These are phyloP conservation scores for Elsinoe arachidis DNA, from an alignment of 2,329 filamentous ascomycete genomes.

Conservation along the genomic window DNA sequence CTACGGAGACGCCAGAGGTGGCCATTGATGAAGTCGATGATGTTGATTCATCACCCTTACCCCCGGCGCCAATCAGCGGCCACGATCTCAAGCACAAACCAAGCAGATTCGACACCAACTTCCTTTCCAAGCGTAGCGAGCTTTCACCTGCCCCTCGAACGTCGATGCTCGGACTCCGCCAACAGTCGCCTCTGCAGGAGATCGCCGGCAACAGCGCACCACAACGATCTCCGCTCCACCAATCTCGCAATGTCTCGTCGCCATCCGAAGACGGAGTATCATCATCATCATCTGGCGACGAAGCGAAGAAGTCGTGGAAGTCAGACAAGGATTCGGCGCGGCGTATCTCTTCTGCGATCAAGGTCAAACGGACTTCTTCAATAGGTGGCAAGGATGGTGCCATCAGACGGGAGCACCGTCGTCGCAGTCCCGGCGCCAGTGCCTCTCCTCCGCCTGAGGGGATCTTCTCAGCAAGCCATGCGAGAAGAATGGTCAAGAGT, in stretches of 20 bases:
- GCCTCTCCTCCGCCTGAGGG: slow-evolving; percentile 46
- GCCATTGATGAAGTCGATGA: slow-evolving; percentile 16
- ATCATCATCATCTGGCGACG: slow-evolving; percentile 21
- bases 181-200: slow-evolving; percentile 40
- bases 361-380: slow-evolving; percentile 34
- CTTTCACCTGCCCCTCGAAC: slow-evolving; percentile 42
- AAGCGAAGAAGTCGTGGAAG: slow-evolving; percentile 13
- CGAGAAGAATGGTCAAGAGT: slow-evolving; percentile 56
- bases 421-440: slow-evolving; percentile 46
- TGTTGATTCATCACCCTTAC: slow-evolving; percentile 49
- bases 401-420: slow-evolving; percentile 33
- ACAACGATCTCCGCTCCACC: slow-evolving; percentile 24
- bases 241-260: slow-evolving; percentile 28
- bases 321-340: slow-evolving; percentile 22
- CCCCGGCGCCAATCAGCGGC: slow-evolving; percentile 48
- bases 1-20: slow-evolving; percentile 6
- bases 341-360: slow-evolving; percentile 41
- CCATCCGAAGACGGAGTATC: slow-evolving; percentile 21
- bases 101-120: slow-evolving; percentile 81
- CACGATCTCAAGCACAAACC: slow-evolving; percentile 46
- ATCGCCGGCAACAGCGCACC: slow-evolving; percentile 35
- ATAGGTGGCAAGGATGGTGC: slow-evolving; percentile 29
- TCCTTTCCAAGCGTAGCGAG: slow-evolving; percentile 58
- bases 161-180: slow-evolving; percentile 48
- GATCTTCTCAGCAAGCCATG: slow-evolving; percentile 57